Evolutionary conservation across 2,329 filamentous ascomycete species (phyloP), one percentile per base, ranked within the genome.

Genomic region (Fonsecaea nubica): DNA sequence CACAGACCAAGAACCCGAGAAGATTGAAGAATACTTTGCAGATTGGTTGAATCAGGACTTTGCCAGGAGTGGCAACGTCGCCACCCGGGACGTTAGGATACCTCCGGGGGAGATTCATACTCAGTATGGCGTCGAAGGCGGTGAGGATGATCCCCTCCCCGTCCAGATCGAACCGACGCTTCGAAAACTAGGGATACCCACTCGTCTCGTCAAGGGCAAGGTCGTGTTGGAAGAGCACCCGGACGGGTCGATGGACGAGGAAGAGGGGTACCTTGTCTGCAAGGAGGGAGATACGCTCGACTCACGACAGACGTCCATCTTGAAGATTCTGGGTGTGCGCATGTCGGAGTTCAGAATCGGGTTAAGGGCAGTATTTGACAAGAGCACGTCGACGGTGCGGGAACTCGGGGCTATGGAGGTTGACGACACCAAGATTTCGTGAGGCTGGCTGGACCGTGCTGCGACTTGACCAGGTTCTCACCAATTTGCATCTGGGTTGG

Each of bases 281-380:
- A 89, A 88, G 75, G 89, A 93, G 79, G 95, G 94, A 10, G 88
- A 97, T 76, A 85, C 88, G 53, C 81, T 99, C 72, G 93, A 97
- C 80, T 93, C 91, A 72, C 87, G 94, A 74, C 95, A 99, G 85
- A 97, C 95, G 64, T 90, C 93, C 71, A 82, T 99, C 76, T 80
- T 99, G 79, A 98, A 98, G 87, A 85, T 97, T 75, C 98, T 99
- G 80, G 90, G 92, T 61, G 87, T 97, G 64, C 92, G 91, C 69
- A 87, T 95, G 80, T 92, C 92, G 65, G 93, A 98, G 82, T 99
- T 99, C 82, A 89, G 85, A 78, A 89, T 99, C 65, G 85, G 88
- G 75, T 81, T 96, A 71, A 82, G 91, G 78, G 93, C 93, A 76
- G 90, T 85, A 35, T 83, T 80, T 78, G 76, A 75, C 40, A 76